A percentile compares a stretch with the other conserved stretches of the same genome.
These are phyloP conservation scores for Yamadazyma blattariae DNA, from an alignment of 1,139 yeast genomes.

Conservation along the genomic window DNA sequence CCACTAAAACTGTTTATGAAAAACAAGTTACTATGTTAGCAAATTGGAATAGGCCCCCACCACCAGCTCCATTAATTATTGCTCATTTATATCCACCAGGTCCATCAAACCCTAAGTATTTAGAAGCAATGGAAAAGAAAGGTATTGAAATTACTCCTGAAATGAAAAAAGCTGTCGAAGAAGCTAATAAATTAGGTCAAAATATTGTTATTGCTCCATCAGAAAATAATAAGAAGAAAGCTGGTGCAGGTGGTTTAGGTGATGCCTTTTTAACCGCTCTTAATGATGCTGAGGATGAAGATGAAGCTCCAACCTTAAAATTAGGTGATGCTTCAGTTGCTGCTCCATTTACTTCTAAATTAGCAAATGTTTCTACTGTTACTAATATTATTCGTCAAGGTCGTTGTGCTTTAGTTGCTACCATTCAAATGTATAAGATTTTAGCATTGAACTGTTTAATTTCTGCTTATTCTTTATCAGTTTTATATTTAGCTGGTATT, in stretches of 20 bases:
- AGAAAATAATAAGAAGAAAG: conserved; percentile 26
- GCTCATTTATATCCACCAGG: conserved; percentile 98
- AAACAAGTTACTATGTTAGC: conserved; percentile 78
- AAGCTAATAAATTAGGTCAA: conserved; percentile 40
- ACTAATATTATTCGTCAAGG: conserved; percentile 96
- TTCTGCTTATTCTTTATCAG: conserved; percentile 93
- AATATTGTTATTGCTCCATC: conserved; percentile 26
- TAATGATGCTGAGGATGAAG: conserved; percentile 69
- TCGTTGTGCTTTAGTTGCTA: conserved; percentile 95
- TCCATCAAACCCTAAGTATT: conserved; percentile 81
- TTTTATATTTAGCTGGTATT: conserved; percentile 93
- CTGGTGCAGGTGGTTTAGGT: conserved; percentile 48
- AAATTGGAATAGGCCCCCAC: conserved; percentile 80
- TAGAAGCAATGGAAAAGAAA: conserved; percentile 78
- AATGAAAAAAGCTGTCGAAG: conserved; percentile 56
- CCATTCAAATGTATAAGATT: conserved; percentile 98
- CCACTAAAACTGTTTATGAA: conserved; percentile 66
- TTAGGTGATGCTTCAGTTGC: conserved; percentile 99
- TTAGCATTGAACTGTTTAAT: conserved; percentile 95
- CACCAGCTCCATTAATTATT: conserved; percentile 82
- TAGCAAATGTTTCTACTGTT: conserved; percentile 89
- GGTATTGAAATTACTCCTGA: conserved; percentile 74
- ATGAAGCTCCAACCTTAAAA: conserved; percentile 88
- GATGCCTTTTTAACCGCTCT: conserved; percentile 70
- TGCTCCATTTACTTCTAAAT: conserved; percentile 96